Evolutionary conservation across 768 basidiomycete genomes (phyloP), one percentile per base, ranked within the genome.

Genomic region (Tricholoma furcatifolium): DNA sequence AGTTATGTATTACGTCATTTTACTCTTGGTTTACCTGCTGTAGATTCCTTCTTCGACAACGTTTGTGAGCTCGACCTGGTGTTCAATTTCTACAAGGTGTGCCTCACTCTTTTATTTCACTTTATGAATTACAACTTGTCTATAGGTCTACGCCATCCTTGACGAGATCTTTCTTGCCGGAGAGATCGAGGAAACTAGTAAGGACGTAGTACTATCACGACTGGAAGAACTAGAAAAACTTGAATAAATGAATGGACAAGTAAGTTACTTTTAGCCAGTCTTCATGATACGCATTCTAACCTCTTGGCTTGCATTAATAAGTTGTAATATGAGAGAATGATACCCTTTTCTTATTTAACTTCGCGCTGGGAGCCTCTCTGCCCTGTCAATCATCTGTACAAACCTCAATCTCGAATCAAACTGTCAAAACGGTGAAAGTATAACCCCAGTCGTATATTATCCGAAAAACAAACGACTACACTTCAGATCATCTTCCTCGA

Each of bases 121-220:
- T 2, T 11, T 40, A 36, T 51, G 5, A 14, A 36, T 43, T 3
- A 27, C 27, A 4, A 41, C 10, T 35, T 38, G 24, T 38, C 39
- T n/a, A n/a, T n/a, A 96, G 92, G 96, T 98, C 6, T 98, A 99
- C 64, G 94, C 97, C 2, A 98, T 99, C 50, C 77, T 99, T 51
- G 97, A 99, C 66, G 97, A 99, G 66, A 92, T 98, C 47, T 98
- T 99, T 74, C 79, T 99, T 12, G 97, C 97, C 2, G 97, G 97
- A 4, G 97, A 99, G 72, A 89, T 98, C 38, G 95, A 98, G 70
- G 97, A 98, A 71, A 98, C 96, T 31, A 93, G 91, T 67, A 98
- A 98, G 65, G 92, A 94, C 49, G 96, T 98, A 24, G 95, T 98
- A 2, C 72, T 98, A 40, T 81, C 88, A 46, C 81, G 97, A 58